Base-by-base conservation (phyloP, 768 basidiomycete species). In the Phylloporus arenicola region DNA sequence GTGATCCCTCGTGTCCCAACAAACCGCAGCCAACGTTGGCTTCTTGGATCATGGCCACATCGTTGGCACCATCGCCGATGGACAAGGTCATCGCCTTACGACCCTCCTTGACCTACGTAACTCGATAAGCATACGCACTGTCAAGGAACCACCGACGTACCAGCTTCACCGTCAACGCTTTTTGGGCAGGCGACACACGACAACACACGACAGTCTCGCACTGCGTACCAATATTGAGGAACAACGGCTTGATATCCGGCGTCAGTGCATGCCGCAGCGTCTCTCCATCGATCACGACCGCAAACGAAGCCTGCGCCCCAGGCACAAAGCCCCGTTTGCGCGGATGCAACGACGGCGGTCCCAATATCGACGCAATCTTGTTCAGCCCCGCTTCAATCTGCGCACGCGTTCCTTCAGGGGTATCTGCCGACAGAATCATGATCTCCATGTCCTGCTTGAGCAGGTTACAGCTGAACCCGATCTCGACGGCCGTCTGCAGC, bases 11-110 rank as follows among this genome's bases (percentile, higher is more conserved):
- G 33, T 94, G 79, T 40, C 95, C 95, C 58, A 91, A 81, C 24
- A 98, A 73, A 19, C 95, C 95, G 62, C 93, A 91, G 3, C 95
- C 95, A 57, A 98, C 86, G 66, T 98, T 93, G n/a, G 95, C 95
- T 62, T 95, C 95, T 65, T 98, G 95, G 51, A 98, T 98, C 95
- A 98, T 98, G 6, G 94, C 93, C 20, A 98, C 95, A 63, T 98
- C 95, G 63, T 98, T 98, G 14, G 95, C 95, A 48, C 92, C 92
- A 60, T 98, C 95, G 10, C 95, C 95, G 47, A 99, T 98, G 0
- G 94, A 89, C 25, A 98, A 68, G 2, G 94, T 95, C 95, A 97
- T 96, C 0, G 93, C 93, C 44, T 91, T 85, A 42, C 87, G 82
- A 10, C 95, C 95, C 58, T 97, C 92, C 61, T 97, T 97, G 67